Evolutionary conservation across 495 filamentous ascomycete species (phyloP).

Genomic region (Hypoxylon subgilvum): DNA sequence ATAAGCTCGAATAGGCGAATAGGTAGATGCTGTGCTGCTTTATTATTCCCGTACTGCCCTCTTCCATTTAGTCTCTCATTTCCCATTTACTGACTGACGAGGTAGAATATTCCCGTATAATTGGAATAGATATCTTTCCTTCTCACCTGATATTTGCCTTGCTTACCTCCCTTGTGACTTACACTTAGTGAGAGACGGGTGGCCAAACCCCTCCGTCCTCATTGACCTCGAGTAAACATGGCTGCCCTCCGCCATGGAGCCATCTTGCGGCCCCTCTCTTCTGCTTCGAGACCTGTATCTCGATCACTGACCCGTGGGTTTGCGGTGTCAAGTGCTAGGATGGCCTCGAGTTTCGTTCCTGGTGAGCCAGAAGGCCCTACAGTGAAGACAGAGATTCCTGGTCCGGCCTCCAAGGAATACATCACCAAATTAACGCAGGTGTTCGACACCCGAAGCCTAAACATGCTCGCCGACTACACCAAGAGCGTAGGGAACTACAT

Average conservation of each 20-base stretch:
- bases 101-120: background rate
- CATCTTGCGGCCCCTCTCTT: slow-evolving; percentile 30
- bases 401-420: slow-evolving; percentile 75
- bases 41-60: slow-evolving; percentile 10
- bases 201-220: too few relatives aligned
- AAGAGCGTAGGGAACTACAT: slow-evolving; percentile 79
- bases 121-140: background rate
- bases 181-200: slow-evolving; percentile 3
- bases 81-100: background rate
- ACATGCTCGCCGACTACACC: slow-evolving; percentile 86
- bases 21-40: slow-evolving; percentile 7
- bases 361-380: slow-evolving; percentile 78
- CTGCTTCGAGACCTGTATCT: slow-evolving; percentile 18
- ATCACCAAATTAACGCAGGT: slow-evolving; percentile 71
- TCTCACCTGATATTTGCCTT: background rate
- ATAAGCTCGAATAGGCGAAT: too few relatives aligned
- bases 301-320: slow-evolving; percentile 30
- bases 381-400: slow-evolving; percentile 81
- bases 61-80: slow-evolving; percentile 4
- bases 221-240: slow-evolving; percentile 33
- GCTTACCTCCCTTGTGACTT: slow-evolving; percentile 8
- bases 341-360: slow-evolving; percentile 62
- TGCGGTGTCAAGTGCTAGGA: slow-evolving; percentile 41
- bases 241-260: slow-evolving; percentile 34
- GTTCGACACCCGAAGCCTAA: slow-evolving; percentile 91